Percentiles rank a stretch among this genome's conserved stretches.
phyloP scores from a whole-genome alignment of 2,329 filamentous ascomycete genomes.

The Aspergillus costaricaensis region DNA sequence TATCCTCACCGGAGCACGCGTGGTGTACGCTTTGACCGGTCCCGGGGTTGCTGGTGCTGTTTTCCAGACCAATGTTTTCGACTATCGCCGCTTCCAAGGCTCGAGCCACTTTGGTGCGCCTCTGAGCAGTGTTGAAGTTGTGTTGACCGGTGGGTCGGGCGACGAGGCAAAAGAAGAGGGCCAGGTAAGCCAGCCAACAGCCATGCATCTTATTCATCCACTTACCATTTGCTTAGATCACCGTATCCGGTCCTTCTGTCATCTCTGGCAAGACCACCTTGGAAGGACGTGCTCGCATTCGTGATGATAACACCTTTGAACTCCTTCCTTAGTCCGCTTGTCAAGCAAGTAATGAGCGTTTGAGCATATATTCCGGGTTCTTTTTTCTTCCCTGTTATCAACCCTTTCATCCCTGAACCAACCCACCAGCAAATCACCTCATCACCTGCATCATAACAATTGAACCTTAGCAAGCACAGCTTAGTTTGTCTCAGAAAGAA shows the following conservation, averaged over 20 bases:
- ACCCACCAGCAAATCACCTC: background rate
- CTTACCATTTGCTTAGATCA: constrained; percentile 54
- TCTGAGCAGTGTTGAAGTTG: constrained; percentile 75
- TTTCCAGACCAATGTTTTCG: constrained; percentile 82
- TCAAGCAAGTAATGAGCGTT: background rate
- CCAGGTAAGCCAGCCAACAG: constrained; percentile 54
- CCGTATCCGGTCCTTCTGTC: constrained; percentile 73
- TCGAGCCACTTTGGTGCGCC: constrained; percentile 78
- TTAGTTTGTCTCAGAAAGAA: constrained; percentile 3
- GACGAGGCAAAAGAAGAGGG: constrained; percentile 54
- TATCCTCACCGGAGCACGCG: constrained; percentile 74
- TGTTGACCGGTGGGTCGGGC: constrained; percentile 53
- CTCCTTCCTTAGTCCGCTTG: constrained; percentile 32
- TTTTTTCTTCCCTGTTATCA: background rate
- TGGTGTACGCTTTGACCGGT: constrained; percentile 83
- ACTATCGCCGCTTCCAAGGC: constrained; percentile 65
- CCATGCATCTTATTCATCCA: background rate
- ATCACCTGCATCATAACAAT: background rate
- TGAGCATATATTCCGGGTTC: constrained; percentile 2
- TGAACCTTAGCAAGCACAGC: constrained; percentile 2
- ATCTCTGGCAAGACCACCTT: constrained; percentile 66
- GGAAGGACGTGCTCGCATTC: constrained; percentile 65
- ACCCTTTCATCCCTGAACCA: background rate
- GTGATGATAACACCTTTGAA: constrained; percentile 72
- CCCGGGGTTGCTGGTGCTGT: constrained; percentile 84